Evolutionary conservation across 306 rosid genomes (phyloP).

Genomic region (Cicer cuneatum): DNA sequence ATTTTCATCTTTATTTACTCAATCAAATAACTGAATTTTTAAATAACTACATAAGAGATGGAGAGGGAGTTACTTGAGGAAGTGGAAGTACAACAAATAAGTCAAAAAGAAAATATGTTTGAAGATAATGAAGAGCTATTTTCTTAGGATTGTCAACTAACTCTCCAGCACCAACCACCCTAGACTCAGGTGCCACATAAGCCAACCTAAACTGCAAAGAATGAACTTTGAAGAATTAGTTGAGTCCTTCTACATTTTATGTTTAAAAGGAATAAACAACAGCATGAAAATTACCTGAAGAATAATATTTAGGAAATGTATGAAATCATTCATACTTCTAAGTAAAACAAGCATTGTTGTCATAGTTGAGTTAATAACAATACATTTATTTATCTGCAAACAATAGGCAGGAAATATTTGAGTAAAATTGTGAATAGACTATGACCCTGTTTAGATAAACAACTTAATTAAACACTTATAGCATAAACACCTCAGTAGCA

Average conservation of each 20-base stretch:
- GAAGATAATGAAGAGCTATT: slow-evolving; percentile 73
- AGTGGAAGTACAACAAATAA: slow-evolving; percentile 74
- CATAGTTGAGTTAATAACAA: slow-evolving; percentile 52
- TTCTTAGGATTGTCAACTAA: slow-evolving; percentile 82
- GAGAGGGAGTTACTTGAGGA: slow-evolving; percentile 69
- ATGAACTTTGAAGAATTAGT: slow-evolving; percentile 27
- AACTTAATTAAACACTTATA: too few relatives aligned
- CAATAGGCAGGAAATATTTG: slow-evolving; percentile 13
- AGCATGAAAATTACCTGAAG: slow-evolving; percentile 65
- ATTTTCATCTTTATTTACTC: too few relatives aligned
- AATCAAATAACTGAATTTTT: too few relatives aligned
- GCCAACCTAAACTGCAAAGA: slow-evolving; percentile 87
- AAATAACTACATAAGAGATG: neutral
- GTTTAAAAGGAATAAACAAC: neutral
- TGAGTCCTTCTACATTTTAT: neutral
- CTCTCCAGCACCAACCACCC: slow-evolving; percentile 88
- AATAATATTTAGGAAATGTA: slow-evolving; percentile 68
- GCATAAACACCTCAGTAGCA: too few relatives aligned
- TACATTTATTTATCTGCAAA: slow-evolving; percentile 63
- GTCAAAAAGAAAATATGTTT: slow-evolving; percentile 65
- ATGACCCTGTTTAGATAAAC: too few relatives aligned
- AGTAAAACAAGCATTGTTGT: slow-evolving; percentile 62
- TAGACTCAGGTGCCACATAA: slow-evolving; percentile 85
- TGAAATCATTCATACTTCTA: slow-evolving; percentile 73
- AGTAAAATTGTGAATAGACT: slow-evolving; percentile 5